Base-by-base conservation (phyloP, 1,139 yeast species). In the Pichia inconspicua region DNA sequence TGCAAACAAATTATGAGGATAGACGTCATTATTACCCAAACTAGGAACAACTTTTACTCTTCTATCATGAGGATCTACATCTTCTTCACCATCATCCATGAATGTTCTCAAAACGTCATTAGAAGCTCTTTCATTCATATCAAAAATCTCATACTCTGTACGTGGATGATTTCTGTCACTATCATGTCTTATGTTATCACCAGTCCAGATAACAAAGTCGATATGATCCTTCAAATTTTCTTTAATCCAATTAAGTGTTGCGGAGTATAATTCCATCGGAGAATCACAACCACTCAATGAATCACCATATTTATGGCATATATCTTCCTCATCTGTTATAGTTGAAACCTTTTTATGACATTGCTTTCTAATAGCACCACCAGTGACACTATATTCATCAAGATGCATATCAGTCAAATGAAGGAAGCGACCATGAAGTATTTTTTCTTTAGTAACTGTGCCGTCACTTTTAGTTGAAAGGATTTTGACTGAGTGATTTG, bases 171-270 rank as follows among this genome's bases (percentile, higher is more conserved):
- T 62, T 60, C 94, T 71, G 65, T 87, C 96, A 59, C 83, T 84
- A 63, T 87, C 96, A 63, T 87, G 96, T 48, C 96, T 73, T 41
- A 85, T 79, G 58, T 86, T 87, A 66, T 87, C 96, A 34, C 96
- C 96, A 0, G 95, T 86, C 96, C 96, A 87, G 17, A 87, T 75
- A 31, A 87, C 82, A 62, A 87, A 87, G 64, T 87, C 96, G 44
- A 87, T 80, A 55, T 85, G 80, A 61, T 84, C 94, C 52, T 73
- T 76, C 48, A 85, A 63, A 55, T 85, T 80, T 9, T 72, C 69
- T 30, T 70, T 65, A 2, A 86, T 68, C 94, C 94, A 87, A 41
- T 72, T 63, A 48, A 87, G 68, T 0, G 95, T 86, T 14, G 72
- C 74, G 25, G 80, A 69, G 66, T 84, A 78, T 44, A 87, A 66